These are phyloP conservation scores for Lizonia empirigonia DNA, from an alignment of 2,329 filamentous ascomycete genomes.

Conservation along the genomic window DNA sequence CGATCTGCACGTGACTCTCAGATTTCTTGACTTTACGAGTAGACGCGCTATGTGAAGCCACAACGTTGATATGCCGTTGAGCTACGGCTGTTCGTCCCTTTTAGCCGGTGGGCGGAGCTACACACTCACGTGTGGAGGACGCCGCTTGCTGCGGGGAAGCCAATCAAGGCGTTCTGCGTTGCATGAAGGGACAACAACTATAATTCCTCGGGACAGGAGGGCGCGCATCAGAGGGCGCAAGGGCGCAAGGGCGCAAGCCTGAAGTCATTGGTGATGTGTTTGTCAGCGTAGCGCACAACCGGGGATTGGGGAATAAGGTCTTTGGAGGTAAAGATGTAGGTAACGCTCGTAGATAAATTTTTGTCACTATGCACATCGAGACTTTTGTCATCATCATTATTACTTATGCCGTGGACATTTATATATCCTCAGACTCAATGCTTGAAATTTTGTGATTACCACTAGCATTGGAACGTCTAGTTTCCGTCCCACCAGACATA, in stretches of 20 bases:
- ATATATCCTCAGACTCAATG: too few relatives aligned
- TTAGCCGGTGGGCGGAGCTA: slow-evolving; percentile 12
- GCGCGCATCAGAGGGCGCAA: background rate
- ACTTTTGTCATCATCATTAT: background rate
- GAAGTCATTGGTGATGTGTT: background rate
- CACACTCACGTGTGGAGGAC: background rate
- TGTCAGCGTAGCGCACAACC: slow-evolving; percentile 4
- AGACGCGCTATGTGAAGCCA: background rate
- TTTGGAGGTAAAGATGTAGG: background rate
- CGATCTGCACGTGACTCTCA: too few relatives aligned
- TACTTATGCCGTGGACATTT: background rate
- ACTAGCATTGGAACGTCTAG: too few relatives aligned
- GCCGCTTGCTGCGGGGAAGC: slow-evolving; percentile 1
- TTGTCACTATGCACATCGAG: slow-evolving; percentile 4
- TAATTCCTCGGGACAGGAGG: slow-evolving; percentile 3
- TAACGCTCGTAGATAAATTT: background rate
- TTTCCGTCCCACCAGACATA: slow-evolving; percentile 55
- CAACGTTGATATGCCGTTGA: slow-evolving; percentile 1
- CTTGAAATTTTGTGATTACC: too few relatives aligned
- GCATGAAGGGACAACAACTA: background rate
- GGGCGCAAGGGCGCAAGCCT: background rate
- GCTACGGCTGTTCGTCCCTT: slow-evolving; percentile 15
- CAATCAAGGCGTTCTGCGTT: slow-evolving; percentile 1
- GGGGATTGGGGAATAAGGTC: background rate
- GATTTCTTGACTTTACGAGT: too few relatives aligned